phyloP scores from a whole-genome alignment of 2,329 filamentous ascomycete genomes.

The Lecanicillium sp. region DNA sequence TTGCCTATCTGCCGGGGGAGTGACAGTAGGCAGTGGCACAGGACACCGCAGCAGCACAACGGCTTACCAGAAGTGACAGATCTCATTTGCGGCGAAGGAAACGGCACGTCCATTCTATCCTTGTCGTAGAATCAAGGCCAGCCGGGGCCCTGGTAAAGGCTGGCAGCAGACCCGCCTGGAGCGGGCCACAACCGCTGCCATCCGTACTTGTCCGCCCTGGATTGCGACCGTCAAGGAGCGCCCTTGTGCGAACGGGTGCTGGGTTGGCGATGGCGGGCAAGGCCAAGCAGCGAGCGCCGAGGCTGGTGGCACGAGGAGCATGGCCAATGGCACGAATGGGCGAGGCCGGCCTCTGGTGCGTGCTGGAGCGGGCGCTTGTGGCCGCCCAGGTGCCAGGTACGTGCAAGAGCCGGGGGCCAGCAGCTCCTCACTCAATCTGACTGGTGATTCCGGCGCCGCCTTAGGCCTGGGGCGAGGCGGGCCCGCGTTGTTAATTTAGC shows the following conservation, averaged over 20 bases:
- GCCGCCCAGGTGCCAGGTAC: not conserved
- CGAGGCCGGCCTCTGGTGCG: no score
- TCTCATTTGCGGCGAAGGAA: conserved; percentile 20
- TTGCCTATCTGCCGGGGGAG: no score
- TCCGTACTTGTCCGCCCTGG: not conserved
- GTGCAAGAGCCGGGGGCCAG: not conserved
- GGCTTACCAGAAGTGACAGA: conserved; percentile 21
- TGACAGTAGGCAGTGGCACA: no score
- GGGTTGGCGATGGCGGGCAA: no score
- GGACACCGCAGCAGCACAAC: not conserved
- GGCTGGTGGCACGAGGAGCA: no score
- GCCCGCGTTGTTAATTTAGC: not conserved
- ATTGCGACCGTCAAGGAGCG: not conserved
- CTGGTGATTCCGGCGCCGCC: not conserved
- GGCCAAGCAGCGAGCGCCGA: no score
- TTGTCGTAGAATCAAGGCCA: conserved; percentile 4
- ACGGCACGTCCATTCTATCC: conserved; percentile 15
- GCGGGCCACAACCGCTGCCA: conserved; percentile 13
- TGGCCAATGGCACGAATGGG: no score
- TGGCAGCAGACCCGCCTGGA: conserved; percentile 22
- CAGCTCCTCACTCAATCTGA: not conserved
- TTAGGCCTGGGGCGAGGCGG: no score
- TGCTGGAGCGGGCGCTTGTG: not conserved
- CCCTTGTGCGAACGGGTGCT: not conserved
- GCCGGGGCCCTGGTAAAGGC: conserved; percentile 14